These are phyloP conservation scores for Malania oleifera DNA, from an alignment of 164 flowering plant genomes.

Conservation along the genomic window DNA sequence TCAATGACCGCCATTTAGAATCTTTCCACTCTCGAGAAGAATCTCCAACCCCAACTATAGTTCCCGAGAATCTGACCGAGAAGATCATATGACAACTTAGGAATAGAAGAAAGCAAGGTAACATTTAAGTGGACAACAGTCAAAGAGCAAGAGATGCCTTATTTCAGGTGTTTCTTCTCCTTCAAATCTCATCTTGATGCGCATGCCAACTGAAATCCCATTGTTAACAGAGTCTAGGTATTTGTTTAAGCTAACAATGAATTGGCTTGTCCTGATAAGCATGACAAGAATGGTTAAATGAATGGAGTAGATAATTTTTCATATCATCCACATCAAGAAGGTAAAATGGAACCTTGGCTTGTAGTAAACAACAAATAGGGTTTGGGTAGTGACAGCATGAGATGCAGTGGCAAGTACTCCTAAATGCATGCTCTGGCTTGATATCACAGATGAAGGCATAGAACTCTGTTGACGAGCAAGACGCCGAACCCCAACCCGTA, in stretches of 20 bases:
- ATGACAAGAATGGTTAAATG: background rate
- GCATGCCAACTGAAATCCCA: constrained; percentile 53
- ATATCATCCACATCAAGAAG: background rate
- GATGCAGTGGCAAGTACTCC: constrained; percentile 76
- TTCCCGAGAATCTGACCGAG: constrained; percentile 51
- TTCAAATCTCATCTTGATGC: constrained; percentile 67
- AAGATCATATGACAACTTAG: background rate
- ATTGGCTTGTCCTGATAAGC: constrained; percentile 54
- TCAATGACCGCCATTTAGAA: constrained; percentile 61
- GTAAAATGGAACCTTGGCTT: constrained; percentile 49
- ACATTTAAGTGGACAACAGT: background rate
- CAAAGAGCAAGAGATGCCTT: constrained; percentile 30
- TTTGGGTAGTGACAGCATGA: constrained; percentile 53
- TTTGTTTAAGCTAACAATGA: constrained; percentile 51
- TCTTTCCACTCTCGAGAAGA: constrained; percentile 46
- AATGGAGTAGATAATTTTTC: background rate
- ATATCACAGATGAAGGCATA: constrained; percentile 67
- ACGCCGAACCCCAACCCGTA: constrained; percentile 63
- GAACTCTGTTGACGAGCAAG: constrained; percentile 48
- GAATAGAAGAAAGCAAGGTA: background rate
- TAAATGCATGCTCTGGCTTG: constrained; percentile 72
- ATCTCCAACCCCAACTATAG: constrained; percentile 55
- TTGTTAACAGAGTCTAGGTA: constrained; percentile 44
- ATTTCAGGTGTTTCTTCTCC: constrained; percentile 73
- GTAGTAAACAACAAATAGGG: constrained; percentile 54